These are phyloP conservation scores for Yamadazyma epiphylla DNA, from an alignment of 1,139 yeast species.

Conservation along the genomic window DNA sequence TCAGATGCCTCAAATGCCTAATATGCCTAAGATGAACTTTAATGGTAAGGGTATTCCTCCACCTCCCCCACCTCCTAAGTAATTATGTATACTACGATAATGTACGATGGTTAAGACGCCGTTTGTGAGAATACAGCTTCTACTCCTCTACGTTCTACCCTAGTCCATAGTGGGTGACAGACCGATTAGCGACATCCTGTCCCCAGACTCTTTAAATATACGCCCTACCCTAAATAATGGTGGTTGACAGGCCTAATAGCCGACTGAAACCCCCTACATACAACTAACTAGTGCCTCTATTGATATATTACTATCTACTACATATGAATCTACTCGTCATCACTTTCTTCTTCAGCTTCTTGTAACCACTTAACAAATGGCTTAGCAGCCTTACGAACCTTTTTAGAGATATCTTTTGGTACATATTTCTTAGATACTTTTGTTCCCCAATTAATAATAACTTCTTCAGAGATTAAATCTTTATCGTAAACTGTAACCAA, in stretches of 20 bases:
- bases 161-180: too few species aligned
- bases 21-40: slow-evolving; percentile 12
- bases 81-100: neutral
- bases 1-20: slow-evolving; percentile 15
- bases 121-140: too few species aligned
- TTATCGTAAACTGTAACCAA: slow-evolving; percentile 76
- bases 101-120: neutral
- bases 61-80: slow-evolving; percentile 19
- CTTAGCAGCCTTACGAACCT: slow-evolving; percentile 94
- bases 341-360: slow-evolving; percentile 75
- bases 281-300: too few species aligned
- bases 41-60: slow-evolving; percentile 6
- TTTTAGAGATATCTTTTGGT: slow-evolving; percentile 86
- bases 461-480: slow-evolving; percentile 83
- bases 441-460: slow-evolving; percentile 79
- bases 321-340: slow-evolving; percentile 44
- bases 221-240: too few species aligned
- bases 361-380: slow-evolving; percentile 93
- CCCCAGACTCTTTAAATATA: too few species aligned
- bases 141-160: too few species aligned
- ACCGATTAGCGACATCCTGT: too few species aligned
- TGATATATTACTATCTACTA: too few species aligned
- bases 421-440: slow-evolving; percentile 92
- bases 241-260: too few species aligned
- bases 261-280: too few species aligned